Evolutionary conservation across 225 moss, liverwort and hornwort species (phyloP), one percentile per base, ranked within the genome.

Genomic region (Neckera pumila): DNA sequence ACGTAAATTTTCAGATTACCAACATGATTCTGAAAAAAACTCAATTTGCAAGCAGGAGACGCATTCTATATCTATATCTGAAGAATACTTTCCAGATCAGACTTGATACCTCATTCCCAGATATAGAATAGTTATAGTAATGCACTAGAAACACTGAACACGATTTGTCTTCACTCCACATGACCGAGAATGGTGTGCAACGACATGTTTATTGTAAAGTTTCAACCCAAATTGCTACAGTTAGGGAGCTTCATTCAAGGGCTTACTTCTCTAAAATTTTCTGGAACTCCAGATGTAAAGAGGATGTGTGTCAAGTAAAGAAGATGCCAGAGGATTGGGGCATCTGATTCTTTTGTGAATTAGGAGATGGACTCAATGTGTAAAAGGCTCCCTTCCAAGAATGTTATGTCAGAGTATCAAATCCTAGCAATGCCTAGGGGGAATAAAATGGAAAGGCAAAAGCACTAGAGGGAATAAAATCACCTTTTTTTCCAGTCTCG

Each of bases 401-500:
- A 57, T 78, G 38, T 15, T 17, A 15, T 54, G 25, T 13, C 54
- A 36, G 23, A 77, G 54, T 25, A n/a, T 56, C 25, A 38, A 79
- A 38, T 38, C 38, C 58, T 58, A 27, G 38, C 79, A 58, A 57
- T 17, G 11, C 58, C 58, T 79, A 25, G 47, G 36, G 34, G 17
- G 30, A 54, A 62, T 76, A 72, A n/a, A 69, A 31, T 43, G 8
- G 25, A 64, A 79, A 82, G 42, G 67, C 19, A 69, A 62, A 76
- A 86, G 56, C 31, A 64, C n/a, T 19, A 58, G 40, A 36, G 72
- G 21, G 14, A 66, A 11, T 9, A 23, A 33, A 82, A 82, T 62
- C 70, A 76, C 91, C 92, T 92, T 96, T 86, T 91, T 97, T 84
- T 97, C 98, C 88, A 99, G 67, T 87, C 96, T 95, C 20, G 96